phyloP scores from a whole-genome alignment of 1,284 basidiomycete genomes.

The Leccinum insigne region DNA sequence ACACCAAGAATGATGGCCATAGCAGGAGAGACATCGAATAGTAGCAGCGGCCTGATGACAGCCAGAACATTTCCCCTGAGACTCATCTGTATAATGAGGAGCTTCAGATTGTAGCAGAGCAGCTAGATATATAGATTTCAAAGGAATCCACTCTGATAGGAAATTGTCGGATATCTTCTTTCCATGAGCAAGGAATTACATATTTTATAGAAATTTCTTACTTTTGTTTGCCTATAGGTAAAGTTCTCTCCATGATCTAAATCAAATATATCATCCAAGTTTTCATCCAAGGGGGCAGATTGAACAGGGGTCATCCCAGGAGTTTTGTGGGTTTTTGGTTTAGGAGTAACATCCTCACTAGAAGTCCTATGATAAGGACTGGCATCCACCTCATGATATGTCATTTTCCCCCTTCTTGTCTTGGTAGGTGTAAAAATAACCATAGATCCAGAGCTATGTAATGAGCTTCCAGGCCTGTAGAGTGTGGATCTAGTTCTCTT shows the following conservation, averaged over 20 bases:
- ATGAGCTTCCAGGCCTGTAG: background rate
- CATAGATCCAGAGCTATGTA: background rate
- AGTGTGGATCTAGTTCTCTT: background rate
- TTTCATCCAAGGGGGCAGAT: background rate
- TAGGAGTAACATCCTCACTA: background rate
- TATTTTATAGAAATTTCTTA: background rate
- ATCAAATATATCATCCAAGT: background rate
- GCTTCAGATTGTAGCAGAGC: background rate
- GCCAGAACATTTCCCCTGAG: background rate
- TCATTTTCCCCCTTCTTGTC: slow-evolving; percentile 1
- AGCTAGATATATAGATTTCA: background rate
- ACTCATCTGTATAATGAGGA: background rate
- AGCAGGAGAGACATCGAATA: slow-evolving; percentile 5
- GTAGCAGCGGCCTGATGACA: background rate
- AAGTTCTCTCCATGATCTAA: background rate
- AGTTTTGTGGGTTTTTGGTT: background rate
- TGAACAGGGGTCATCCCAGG: background rate
- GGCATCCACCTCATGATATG: background rate
- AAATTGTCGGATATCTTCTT: background rate
- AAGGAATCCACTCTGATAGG: slow-evolving; percentile 3
- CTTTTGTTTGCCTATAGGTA: background rate
- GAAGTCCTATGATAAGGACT: background rate
- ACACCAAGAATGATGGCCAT: slow-evolving; percentile 8
- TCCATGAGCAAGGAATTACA: background rate
- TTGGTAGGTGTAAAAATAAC: slow-evolving; percentile 2